phyloP scores from a whole-genome alignment of 331 rosid genomes.

The Malus hybrid region DNA sequence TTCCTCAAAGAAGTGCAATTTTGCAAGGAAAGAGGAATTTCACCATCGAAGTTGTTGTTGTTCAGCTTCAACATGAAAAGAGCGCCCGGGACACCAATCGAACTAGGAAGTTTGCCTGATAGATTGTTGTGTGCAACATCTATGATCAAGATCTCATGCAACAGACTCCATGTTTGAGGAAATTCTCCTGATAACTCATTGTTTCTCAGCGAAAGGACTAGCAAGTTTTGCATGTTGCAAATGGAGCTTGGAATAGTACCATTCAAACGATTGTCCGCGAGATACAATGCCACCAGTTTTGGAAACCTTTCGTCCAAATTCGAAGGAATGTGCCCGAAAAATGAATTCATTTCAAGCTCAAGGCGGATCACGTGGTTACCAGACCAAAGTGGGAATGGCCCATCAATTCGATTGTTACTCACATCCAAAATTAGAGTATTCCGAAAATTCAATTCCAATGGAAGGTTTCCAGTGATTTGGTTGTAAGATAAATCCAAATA shows the following conservation, averaged over 20 bases:
- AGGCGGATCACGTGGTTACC: too few species aligned
- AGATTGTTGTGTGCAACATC: slow-evolving; percentile 11
- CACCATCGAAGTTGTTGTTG: slow-evolving; percentile 24
- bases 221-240: not conserved
- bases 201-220: not conserved
- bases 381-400: too few species aligned
- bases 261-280: too few species aligned
- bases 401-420: too few species aligned
- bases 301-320: too few species aligned
- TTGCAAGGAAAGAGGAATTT: slow-evolving; percentile 10
- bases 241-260: not conserved
- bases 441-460: not conserved
- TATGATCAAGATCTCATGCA: not conserved
- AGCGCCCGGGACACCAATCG: not conserved
- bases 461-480: not conserved
- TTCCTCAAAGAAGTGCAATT: not conserved
- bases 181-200: slow-evolving; percentile 4
- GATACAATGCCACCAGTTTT: too few species aligned
- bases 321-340: too few species aligned
- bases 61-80: not conserved
- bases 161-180: not conserved
- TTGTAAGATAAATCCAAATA: not conserved
- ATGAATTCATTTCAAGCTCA: too few species aligned
- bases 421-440: too few species aligned
- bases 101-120: slow-evolving; percentile 10